A percentile compares a stretch with the other conserved stretches of the same genome.
phyloP scores from a whole-genome alignment of 768 basidiomycete species.

The Lyophyllum semitale region DNA sequence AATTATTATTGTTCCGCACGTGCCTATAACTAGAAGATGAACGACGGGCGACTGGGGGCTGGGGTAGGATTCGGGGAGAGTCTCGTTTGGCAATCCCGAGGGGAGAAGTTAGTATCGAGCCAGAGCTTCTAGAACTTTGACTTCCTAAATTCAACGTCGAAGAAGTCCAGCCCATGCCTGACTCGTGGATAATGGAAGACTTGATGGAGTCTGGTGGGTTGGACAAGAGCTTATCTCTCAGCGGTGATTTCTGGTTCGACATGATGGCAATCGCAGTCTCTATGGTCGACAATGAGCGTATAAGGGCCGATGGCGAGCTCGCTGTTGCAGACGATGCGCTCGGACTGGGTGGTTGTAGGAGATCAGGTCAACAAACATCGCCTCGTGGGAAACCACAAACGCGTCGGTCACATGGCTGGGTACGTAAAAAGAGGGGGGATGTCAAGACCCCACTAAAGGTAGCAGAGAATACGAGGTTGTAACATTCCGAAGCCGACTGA shows the following conservation, averaged over 20 bases:
- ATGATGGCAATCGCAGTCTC: slow-evolving; percentile 21
- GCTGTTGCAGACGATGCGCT: slow-evolving; percentile 17
- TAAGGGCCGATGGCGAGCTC: slow-evolving; percentile 1
- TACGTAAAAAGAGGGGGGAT: too few relatives aligned
- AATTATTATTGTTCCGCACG: slow-evolving; percentile 71
- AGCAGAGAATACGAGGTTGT: too few relatives aligned
- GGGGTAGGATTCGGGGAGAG: slow-evolving; percentile 40
- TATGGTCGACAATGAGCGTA: slow-evolving; percentile 7
- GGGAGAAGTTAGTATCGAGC: slow-evolving; percentile 58
- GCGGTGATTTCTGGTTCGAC: slow-evolving; percentile 45
- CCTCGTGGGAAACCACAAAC: slow-evolving; percentile 39
- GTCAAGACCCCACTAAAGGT: too few relatives aligned
- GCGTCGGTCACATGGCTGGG: slow-evolving; percentile 46
- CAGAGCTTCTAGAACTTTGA: slow-evolving; percentile 30
- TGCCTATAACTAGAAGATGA: slow-evolving; percentile 80
- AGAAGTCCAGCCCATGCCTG: slow-evolving; percentile 64
- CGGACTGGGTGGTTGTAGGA: slow-evolving; percentile 12
- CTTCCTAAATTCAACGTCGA: slow-evolving; percentile 36
- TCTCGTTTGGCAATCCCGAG: slow-evolving; percentile 78
- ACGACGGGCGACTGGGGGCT: slow-evolving; percentile 63
- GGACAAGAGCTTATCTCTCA: slow-evolving; percentile 61
- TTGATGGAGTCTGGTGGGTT: slow-evolving; percentile 68
- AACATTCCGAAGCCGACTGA: too few relatives aligned
- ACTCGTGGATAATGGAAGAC: slow-evolving; percentile 64
- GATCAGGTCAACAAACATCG: slow-evolving; percentile 40